Evolutionary conservation across 768 basidiomycete genomes (phyloP), one percentile per base, ranked within the genome.

Genomic region (Pleurotus salmoneostramineus): DNA sequence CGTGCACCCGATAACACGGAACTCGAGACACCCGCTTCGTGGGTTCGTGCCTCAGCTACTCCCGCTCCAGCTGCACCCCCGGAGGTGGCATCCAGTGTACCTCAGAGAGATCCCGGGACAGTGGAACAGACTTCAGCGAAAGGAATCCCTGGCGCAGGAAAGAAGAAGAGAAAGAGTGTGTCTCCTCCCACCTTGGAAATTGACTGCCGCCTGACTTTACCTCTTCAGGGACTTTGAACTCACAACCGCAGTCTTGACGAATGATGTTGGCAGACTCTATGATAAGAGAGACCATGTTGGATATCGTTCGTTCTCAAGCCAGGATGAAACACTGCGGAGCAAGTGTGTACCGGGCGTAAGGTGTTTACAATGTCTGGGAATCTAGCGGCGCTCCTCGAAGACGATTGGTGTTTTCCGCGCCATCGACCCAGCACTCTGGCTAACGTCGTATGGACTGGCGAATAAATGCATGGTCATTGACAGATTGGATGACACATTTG

Each of bases 131-230:
- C 74, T 34, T 56, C 68, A 42, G 50, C 58, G 21, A 88, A 81
- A 67, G 78, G 75, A 4, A 72, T 75, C 0, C 65, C 77, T 2
- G 84, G 81, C 2, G 81, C 73, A 12, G 81, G 80, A 21, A 89
- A 83, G 68, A 91, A 88, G 74, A 93, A 88, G 72, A 83, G 83
- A 67, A 92, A 91, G 77, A 83, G 90, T 86, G 68, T 57, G 86
- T 73, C 14, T 15, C n/a, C 36, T 40, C 43, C 34, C 45, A 27
- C 34, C 46, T 33, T 33, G 64, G 33, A 7, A 40, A 49, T 47
- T 57, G 7, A 5, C 8, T 37, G 2, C 17, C 33, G 37, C 17
- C 56, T n/a, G n/a, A 17, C 43, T 11, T 11, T 42, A 34, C 40
- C 11, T 27, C 46, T 42, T 15, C 43, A 62, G 61, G 58, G 50